Evolutionary conservation across 1,284 basidiomycete genomes (phyloP).

Genomic region (Tilletia setariae): DNA sequence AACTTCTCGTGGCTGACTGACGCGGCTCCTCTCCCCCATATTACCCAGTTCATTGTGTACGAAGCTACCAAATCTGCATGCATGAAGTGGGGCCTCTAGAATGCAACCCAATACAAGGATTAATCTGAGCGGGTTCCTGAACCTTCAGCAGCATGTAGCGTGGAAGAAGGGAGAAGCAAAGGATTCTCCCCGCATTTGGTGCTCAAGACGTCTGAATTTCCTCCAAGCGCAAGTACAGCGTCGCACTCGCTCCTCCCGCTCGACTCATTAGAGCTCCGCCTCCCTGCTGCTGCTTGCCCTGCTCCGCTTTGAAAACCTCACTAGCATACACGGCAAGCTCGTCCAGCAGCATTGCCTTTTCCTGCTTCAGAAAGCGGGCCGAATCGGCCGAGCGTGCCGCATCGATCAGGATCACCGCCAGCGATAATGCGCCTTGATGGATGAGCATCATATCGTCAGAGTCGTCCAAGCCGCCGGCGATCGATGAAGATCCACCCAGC

Average conservation of each 20-base stretch:
- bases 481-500: slow-evolving; percentile 40
- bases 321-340: slow-evolving; percentile 77
- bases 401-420: slow-evolving; percentile 73
- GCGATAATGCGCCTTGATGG: slow-evolving; percentile 69
- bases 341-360: slow-evolving; percentile 69
- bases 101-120: not conserved
- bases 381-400: slow-evolving; percentile 70
- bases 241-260: slow-evolving; percentile 18
- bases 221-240: slow-evolving; percentile 17
- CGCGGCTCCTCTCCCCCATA: not conserved
- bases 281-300: not conserved
- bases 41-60: slow-evolving; percentile 8
- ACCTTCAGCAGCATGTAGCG: not conserved
- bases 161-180: no score
- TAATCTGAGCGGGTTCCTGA: not conserved
- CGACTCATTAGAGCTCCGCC: slow-evolving; percentile 8
- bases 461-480: not conserved
- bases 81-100: slow-evolving; percentile 5
- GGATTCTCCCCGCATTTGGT: no score
- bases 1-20: not conserved
- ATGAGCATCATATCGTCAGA: slow-evolving; percentile 64
- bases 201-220: not conserved
- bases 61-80: slow-evolving; percentile 7
- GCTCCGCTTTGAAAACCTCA: slow-evolving; percentile 15
- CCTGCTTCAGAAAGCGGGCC: slow-evolving; percentile 71